Base-by-base conservation (phyloP, 1,284 basidiomycete genomes). In the Microbotryomycetes sp. region DNA sequence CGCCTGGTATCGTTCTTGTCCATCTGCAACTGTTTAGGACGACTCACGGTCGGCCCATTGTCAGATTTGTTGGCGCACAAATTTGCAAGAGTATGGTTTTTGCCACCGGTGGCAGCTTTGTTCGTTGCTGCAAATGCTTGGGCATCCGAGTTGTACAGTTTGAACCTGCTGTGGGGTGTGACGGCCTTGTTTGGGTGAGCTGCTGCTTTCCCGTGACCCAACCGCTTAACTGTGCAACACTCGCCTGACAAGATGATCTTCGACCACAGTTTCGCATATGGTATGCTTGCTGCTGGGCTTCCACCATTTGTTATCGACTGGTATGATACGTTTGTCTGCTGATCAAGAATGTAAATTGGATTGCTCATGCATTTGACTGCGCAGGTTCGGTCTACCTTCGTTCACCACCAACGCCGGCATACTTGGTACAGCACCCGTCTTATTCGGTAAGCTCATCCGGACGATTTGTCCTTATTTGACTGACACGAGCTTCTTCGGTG, bases 11-110 rank as follows among this genome's bases (percentile, higher is more conserved):
- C 49, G 15, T 51, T 51, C 14, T 28, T 51, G 19, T 51, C 49
- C 22, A 28, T 51, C 49, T 26, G 25, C 49, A 51, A 51, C 26
- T 51, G 49, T 19, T 19, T 51, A 22, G 49, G 49, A 51, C 49
- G 49, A 51, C 49, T 51, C 49, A n/a, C 19, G 23, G 25, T 26
- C 49, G 49, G 26, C 26, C 49, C 49, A 0, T 25, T 29, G 23
- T 26, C 49, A 28, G 49, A 51, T 28, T 51, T 26, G 14, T 19
- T 26, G 6, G 29, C 49, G 26, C 49, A 29, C 49, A 51, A 51
- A 7, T 6, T 51, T 26, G 22, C 23, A 12, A 22, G 49, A 7
- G 29, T 29, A 23, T 51, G 49, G 49, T 51, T 51, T 28, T 7
- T 29, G 25, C 14, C 29, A 12, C 49, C 49, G 19, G 29, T 51